phyloP scores from a whole-genome alignment of 768 basidiomycete genomes.

The Lyophyllum semitale region DNA sequence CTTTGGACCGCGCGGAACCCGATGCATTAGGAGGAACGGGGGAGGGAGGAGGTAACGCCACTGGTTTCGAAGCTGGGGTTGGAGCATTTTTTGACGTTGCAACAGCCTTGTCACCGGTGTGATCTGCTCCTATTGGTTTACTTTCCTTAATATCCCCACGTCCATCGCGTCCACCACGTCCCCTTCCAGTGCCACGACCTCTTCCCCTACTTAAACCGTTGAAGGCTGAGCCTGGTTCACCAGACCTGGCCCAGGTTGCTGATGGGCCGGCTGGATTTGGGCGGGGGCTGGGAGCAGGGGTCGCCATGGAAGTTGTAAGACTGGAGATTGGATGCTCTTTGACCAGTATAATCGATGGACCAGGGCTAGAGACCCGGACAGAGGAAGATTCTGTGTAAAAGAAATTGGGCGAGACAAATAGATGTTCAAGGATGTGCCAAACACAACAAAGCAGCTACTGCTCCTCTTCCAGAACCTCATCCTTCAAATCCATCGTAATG shows the following conservation, averaged over 20 bases:
- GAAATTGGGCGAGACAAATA: background rate
- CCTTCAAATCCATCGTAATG: constrained; percentile 46
- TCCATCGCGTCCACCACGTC: constrained; percentile 38
- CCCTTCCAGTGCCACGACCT: constrained; percentile 29
- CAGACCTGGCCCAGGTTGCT: constrained; percentile 42
- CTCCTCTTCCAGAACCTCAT: constrained; percentile 6
- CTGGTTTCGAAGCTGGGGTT: constrained; percentile 21
- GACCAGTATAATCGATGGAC: background rate
- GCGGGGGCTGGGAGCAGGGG: constrained; percentile 34
- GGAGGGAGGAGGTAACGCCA: constrained; percentile 13
- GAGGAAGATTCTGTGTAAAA: background rate
- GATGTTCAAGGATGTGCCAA: constrained; percentile 23
- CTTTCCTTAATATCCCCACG: constrained; percentile 26
- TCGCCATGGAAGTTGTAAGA: constrained; percentile 35
- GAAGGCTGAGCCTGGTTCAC: constrained; percentile 51
- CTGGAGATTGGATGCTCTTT: background rate
- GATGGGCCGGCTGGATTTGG: constrained; percentile 31
- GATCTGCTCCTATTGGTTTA: constrained; percentile 20
- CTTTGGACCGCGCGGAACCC: constrained; percentile 27
- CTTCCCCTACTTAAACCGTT: constrained; percentile 42
- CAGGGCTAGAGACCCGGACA: background rate
- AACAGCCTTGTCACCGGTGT: constrained; percentile 20
- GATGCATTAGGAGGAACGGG: constrained; percentile 21
- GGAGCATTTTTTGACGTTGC: constrained; percentile 16
- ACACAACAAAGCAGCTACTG: constrained; percentile 34